phyloP scores from a whole-genome alignment of 305 asterid species.

The Fraxinus dipetala region DNA sequence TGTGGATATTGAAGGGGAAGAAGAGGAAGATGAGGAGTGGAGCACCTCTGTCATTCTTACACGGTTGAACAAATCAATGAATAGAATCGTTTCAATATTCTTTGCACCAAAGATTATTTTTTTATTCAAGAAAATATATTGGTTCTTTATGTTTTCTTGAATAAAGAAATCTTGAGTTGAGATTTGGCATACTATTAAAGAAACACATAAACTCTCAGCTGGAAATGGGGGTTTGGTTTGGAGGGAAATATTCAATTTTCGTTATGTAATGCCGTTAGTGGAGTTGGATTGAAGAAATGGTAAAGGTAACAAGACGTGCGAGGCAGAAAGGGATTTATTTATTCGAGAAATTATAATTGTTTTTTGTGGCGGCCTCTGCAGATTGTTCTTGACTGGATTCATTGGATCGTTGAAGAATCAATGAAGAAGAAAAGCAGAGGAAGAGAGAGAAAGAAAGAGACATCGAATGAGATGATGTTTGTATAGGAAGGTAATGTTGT shows the following conservation, averaged over 20 bases:
- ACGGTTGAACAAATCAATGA: slow-evolving; percentile 45
- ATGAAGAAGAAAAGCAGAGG: background rate
- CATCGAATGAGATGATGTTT: background rate
- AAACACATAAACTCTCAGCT: slow-evolving; percentile 25
- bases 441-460: background rate
- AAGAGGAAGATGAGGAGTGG: slow-evolving; percentile 80
- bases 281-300: slow-evolving; percentile 48
- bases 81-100: slow-evolving; percentile 24
- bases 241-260: slow-evolving; percentile 29
- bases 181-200: slow-evolving; percentile 17
- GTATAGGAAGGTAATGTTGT: slow-evolving; percentile 17
- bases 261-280: slow-evolving; percentile 12
- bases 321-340: slow-evolving; percentile 51
- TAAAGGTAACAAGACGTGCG: slow-evolving; percentile 58
- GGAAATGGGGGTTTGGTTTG: slow-evolving; percentile 32
- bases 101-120: slow-evolving; percentile 14
- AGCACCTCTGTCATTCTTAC: slow-evolving; percentile 86
- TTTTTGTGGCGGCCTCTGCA: slow-evolving; percentile 12
- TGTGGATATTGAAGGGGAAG: slow-evolving; percentile 71
- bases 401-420: slow-evolving; percentile 22
- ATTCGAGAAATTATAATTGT: slow-evolving; percentile 14
- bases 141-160: slow-evolving; percentile 29
- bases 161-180: slow-evolving; percentile 23
- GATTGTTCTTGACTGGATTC: slow-evolving; percentile 19
- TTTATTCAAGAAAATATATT: slow-evolving; percentile 36